Conservation (phyloP, 202 grass and related monocot species). For the Bolboschoenoplectus hybrid region DNA sequence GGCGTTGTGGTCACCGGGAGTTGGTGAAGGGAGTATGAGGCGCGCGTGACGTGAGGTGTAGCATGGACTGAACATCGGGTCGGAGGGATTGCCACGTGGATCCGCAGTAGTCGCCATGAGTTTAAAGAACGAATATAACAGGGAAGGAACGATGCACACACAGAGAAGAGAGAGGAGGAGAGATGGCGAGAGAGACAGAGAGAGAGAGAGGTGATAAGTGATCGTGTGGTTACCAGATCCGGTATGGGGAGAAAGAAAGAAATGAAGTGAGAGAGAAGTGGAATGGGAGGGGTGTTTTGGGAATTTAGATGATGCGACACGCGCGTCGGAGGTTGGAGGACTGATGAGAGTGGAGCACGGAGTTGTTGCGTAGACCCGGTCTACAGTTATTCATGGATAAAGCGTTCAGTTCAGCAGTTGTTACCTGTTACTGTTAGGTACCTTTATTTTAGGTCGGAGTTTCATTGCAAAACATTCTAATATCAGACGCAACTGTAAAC, state of each 20-base stretch:
- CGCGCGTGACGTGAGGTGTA: conserved; percentile 49
- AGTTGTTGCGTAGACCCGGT: conserved; percentile 16
- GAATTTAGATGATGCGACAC: conserved; percentile 31
- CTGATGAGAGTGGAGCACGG: conserved; percentile 22
- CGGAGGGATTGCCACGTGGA: conserved; percentile 55
- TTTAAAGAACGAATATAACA: not conserved
- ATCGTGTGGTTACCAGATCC: conserved; percentile 53
- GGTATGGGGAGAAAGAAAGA: conserved; percentile 32
- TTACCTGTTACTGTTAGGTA: not conserved
- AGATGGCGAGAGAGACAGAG: not conserved
- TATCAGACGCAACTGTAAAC: not conserved
- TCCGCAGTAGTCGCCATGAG: conserved; percentile 66
- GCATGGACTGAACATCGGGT: conserved; percentile 33
- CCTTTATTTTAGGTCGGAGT: not conserved
- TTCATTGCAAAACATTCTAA: not conserved
- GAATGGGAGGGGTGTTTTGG: conserved; percentile 43
- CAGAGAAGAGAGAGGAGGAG: not conserved
- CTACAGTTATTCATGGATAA: not conserved
- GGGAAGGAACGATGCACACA: not conserved
- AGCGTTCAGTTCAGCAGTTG: not conserved
- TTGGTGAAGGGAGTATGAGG: conserved; percentile 38
- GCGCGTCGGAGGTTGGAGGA: conserved; percentile 40
- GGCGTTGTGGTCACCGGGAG: conserved; percentile 27
- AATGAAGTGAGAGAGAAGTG: conserved; percentile 29
- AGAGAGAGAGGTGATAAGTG: conserved; percentile 35